phyloP scores from a whole-genome alignment of 306 rosid genomes.

The Calophaca sinica region DNA sequence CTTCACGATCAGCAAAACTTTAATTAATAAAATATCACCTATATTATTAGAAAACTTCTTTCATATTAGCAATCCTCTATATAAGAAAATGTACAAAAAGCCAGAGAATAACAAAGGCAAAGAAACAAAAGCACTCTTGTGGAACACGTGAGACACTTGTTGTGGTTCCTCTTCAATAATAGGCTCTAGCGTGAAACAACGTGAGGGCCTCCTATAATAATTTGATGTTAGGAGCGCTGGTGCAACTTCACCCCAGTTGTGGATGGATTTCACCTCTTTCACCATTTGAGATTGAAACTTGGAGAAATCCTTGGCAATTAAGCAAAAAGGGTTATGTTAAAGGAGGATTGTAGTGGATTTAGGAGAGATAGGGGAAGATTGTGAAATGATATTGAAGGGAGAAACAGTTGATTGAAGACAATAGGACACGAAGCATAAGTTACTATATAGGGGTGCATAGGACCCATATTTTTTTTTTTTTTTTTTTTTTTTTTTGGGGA shows the following conservation, averaged over 20 bases:
- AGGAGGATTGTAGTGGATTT: background rate
- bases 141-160: background rate
- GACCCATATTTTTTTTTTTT: background rate
- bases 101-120: slow-evolving; percentile 44
- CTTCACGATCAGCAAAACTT: background rate
- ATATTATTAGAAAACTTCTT: slow-evolving; percentile 1
- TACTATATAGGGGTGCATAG: background rate
- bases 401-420: slow-evolving; percentile 23
- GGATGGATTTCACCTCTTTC: slow-evolving; percentile 2
- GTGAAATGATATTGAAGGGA: slow-evolving; percentile 22
- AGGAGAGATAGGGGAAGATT: background rate
- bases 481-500: no score
- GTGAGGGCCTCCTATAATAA: slow-evolving; percentile 21
- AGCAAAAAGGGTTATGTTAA: background rate
- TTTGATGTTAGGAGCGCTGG: slow-evolving; percentile 37
- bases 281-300: slow-evolving; percentile 39
- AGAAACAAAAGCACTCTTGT: slow-evolving; percentile 32
- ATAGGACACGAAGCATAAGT: background rate
- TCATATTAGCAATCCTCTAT: slow-evolving; percentile 41
- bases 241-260: slow-evolving; percentile 51
- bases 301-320: background rate
- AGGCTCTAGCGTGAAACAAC: slow-evolving; percentile 34
- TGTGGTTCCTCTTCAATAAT: slow-evolving; percentile 51
- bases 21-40: background rate
- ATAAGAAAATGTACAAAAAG: slow-evolving; percentile 42